Evolutionary conservation across 148 eudicot genomes (phyloP).

Genomic region (Silene latifolia): DNA sequence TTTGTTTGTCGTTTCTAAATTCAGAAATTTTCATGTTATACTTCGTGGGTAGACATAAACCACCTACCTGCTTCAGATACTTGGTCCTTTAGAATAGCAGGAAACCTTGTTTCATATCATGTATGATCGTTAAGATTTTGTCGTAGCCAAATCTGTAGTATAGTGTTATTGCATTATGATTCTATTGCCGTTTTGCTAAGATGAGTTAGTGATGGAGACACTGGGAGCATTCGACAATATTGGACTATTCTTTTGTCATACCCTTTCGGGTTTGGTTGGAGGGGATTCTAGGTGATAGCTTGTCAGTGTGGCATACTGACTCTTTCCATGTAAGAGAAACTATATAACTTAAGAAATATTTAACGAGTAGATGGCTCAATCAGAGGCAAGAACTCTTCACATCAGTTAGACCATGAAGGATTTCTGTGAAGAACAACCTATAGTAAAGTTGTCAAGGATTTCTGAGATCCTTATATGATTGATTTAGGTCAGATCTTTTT

Average conservation of each 20-base stretch:
- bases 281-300: not conserved
- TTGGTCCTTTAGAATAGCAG: no score
- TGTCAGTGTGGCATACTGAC: not conserved
- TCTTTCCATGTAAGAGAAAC: not conserved
- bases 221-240: not conserved
- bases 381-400: not conserved
- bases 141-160: no score
- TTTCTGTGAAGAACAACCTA: no score
- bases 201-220: no score
- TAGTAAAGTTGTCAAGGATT: no score
- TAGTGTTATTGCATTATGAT: no score
- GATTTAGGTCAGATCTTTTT: no score
- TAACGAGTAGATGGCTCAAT: not conserved
- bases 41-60: not conserved
- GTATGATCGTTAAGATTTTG: no score
- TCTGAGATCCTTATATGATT: not conserved
- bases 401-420: not conserved
- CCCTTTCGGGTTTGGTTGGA: not conserved
- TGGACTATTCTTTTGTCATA: not conserved
- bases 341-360: not conserved
- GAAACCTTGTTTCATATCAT: no score
- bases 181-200: no score
- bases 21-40: not conserved
- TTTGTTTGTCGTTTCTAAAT: not conserved
- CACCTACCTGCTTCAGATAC: no score